Conservation (phyloP, 208 protist genomes). For the Trypanosoma conorhini region DNA sequence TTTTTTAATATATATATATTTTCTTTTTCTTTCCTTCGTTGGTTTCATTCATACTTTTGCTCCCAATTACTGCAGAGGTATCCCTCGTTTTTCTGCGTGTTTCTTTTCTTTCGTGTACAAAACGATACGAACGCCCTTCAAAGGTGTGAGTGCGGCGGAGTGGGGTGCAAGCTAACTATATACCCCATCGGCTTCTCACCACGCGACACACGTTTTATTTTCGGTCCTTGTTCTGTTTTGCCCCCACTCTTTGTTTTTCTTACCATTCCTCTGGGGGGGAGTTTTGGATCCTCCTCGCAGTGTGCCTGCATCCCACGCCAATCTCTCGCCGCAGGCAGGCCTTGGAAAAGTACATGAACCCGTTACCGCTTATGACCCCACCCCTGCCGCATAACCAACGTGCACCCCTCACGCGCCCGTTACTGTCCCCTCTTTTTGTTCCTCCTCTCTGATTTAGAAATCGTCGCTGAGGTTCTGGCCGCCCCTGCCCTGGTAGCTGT, state of each 20-base stretch:
- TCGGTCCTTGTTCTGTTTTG: constrained; percentile 17
- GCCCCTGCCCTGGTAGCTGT: constrained; percentile 44
- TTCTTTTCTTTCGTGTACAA: background rate
- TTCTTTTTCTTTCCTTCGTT: background rate
- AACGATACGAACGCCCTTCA: background rate
- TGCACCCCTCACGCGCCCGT: background rate
- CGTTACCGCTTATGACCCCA: constrained; percentile 3
- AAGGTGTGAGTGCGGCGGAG: background rate
- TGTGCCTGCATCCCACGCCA: background rate
- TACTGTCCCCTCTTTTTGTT: constrained; percentile 9
- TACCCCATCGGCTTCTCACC: background rate
- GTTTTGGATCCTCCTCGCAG: background rate
- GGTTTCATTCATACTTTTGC: background rate
- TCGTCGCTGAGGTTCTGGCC: constrained; percentile 81
- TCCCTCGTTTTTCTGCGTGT: background rate
- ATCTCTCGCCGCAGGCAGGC: background rate
- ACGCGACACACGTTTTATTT: constrained; percentile 2
- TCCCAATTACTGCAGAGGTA: background rate
- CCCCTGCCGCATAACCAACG: background rate
- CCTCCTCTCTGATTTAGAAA: constrained; percentile 44
- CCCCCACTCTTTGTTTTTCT: background rate
- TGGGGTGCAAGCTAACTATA: background rate
- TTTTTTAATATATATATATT: constrained; percentile 7
- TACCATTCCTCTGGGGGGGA: background rate
- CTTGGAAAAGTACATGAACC: background rate